phyloP scores from a whole-genome alignment of 441 rosid species.

The Isatis lusitanica region DNA sequence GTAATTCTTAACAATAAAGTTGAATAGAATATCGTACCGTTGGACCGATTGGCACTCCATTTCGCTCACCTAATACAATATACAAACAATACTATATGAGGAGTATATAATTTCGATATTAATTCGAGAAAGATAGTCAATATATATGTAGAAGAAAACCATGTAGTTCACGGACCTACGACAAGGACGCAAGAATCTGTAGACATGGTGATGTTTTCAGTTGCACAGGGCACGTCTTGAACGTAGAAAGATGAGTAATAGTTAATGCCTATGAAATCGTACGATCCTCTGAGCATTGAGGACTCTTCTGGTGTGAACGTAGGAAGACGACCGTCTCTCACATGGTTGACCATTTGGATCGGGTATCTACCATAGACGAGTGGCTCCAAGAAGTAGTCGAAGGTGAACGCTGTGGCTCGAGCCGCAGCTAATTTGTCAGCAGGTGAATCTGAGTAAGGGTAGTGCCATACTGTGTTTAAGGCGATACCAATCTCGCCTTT shows the following conservation, averaged over 20 bases:
- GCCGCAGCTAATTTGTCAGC: slow-evolving; percentile 35
- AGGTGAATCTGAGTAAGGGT: slow-evolving; percentile 36
- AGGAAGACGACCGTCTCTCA: slow-evolving; percentile 43
- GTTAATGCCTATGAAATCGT: slow-evolving; percentile 37
- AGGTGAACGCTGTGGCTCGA: slow-evolving; percentile 35
- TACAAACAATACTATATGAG: background rate
- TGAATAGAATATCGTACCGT: slow-evolving; percentile 20
- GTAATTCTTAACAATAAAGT: no score
- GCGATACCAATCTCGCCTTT: slow-evolving; percentile 46
- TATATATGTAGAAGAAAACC: background rate
- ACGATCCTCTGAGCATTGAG: slow-evolving; percentile 35
- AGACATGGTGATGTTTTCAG: slow-evolving; percentile 29
- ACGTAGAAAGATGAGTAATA: slow-evolving; percentile 35
- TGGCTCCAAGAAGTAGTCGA: slow-evolving; percentile 41
- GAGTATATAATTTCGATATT: background rate
- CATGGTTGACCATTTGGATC: slow-evolving; percentile 31
- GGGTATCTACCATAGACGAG: slow-evolving; percentile 43
- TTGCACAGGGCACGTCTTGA: slow-evolving; percentile 18
- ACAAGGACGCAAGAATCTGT: slow-evolving; percentile 27
- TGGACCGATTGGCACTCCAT: slow-evolving; percentile 39
- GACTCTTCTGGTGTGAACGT: slow-evolving; percentile 39
- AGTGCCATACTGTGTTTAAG: slow-evolving; percentile 28
- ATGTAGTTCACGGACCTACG: slow-evolving; percentile 16
- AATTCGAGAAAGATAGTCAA: background rate
- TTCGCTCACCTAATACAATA: slow-evolving; percentile 29